A percentile compares a stretch with the other conserved stretches of the same genome.
Conservation (phyloP, 257 asterid species). For the Solanum etuberosum region DNA sequence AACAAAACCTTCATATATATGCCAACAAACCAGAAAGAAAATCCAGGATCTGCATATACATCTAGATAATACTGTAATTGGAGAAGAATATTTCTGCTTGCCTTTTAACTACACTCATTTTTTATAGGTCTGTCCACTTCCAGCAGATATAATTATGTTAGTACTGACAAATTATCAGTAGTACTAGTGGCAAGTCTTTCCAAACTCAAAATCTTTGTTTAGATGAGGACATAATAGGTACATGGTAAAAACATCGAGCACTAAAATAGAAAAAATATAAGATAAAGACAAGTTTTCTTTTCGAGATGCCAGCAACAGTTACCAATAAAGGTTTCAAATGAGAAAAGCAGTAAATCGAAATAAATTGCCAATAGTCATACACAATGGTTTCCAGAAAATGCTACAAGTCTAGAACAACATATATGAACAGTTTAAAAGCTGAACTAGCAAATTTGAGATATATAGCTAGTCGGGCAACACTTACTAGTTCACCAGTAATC, state of each 20-base stretch:
- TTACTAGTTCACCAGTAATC: constrained; percentile 29
- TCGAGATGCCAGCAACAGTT: neutral
- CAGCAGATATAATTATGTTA: neutral
- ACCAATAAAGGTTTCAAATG: neutral
- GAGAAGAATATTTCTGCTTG: neutral
- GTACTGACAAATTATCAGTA: neutral
- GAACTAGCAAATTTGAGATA: neutral
- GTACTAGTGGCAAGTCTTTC: neutral
- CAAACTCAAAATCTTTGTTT: neutral
- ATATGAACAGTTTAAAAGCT: neutral
- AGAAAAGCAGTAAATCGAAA: neutral
- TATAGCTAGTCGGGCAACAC: neutral
- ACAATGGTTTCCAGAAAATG: neutral
- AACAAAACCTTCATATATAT: neutral
- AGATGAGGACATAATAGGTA: neutral
- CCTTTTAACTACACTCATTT: neutral
- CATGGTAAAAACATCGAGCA: neutral
- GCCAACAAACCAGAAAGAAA: neutral
- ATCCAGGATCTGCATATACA: neutral
- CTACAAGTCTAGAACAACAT: neutral
- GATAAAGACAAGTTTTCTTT: neutral
- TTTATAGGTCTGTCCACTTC: neutral
- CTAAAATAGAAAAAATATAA: neutral
- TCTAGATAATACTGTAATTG: neutral
- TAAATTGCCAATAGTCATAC: neutral